phyloP scores from a whole-genome alignment of 139 green algal genomes.

The Chlorella vulgaris region DNA sequence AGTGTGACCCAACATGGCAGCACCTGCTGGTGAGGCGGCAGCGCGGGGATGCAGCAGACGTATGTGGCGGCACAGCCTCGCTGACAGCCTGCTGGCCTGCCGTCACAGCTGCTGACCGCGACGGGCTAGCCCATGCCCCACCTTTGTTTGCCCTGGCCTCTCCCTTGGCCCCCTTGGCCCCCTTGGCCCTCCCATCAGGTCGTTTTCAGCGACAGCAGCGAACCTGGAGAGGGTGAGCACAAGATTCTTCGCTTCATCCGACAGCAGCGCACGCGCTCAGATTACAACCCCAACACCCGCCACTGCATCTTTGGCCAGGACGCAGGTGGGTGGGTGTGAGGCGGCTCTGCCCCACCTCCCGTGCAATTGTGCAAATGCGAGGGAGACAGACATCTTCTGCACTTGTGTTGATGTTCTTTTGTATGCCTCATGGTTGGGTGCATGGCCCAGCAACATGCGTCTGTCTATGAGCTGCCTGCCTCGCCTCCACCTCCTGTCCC shows the following conservation, averaged over 20 bases:
- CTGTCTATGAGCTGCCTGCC: too few relatives aligned
- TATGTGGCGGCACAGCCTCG: not conserved
- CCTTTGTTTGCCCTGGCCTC: too few relatives aligned
- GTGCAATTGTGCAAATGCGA: not conserved
- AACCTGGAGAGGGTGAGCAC: slow-evolving; percentile 81
- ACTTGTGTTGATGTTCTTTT: too few relatives aligned
- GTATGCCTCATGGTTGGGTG: not conserved
- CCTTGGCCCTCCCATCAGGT: slow-evolving; percentile 44
- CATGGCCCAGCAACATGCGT: not conserved
- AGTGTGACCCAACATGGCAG: slow-evolving; percentile 62
- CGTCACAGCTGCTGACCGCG: not conserved
- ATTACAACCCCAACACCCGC: slow-evolving; percentile 69
- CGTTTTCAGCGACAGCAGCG: slow-evolving; percentile 73
- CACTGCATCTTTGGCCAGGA: slow-evolving; percentile 76
- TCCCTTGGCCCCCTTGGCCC: too few relatives aligned
- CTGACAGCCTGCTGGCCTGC: not conserved
- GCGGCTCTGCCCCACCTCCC: not conserved
- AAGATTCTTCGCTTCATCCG: slow-evolving; percentile 68
- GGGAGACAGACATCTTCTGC: not conserved
- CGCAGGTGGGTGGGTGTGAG: not conserved
- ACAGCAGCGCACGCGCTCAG: slow-evolving; percentile 56
- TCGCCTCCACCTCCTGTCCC: not conserved
- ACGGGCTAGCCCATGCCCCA: not conserved
- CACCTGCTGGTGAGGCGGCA: slow-evolving; percentile 50
- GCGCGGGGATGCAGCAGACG: not conserved